Evolutionary conservation across 2,329 filamentous ascomycete species (phyloP).

Genomic region (Aureobasidium sp.): DNA sequence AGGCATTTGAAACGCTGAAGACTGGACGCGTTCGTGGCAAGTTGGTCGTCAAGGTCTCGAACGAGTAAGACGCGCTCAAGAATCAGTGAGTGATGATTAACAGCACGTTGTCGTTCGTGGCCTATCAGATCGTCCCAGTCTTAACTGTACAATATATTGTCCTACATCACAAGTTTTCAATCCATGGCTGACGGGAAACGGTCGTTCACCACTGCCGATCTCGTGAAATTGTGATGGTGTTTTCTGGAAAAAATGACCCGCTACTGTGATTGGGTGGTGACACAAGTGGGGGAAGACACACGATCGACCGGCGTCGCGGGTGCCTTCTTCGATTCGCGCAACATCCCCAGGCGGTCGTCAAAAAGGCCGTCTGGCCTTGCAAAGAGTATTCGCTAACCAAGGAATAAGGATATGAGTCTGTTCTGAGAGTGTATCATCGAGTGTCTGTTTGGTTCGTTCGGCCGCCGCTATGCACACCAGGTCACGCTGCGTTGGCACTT

Average conservation of each 20-base stretch:
- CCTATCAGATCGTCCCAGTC: neutral
- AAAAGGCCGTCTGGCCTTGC: constrained; percentile 1
- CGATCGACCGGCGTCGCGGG: neutral
- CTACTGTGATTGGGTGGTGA: neutral
- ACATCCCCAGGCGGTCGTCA: neutral
- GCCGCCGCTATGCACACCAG: neutral
- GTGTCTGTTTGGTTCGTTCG: neutral
- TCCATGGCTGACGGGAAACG: neutral
- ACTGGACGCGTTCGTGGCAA: constrained; percentile 52
- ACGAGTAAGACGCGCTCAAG: neutral
- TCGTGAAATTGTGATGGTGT: neutral
- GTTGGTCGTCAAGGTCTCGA: constrained; percentile 39
- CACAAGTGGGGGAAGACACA: neutral
- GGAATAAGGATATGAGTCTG: neutral
- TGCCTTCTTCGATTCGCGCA: neutral
- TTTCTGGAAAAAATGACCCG: neutral
- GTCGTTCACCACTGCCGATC: neutral
- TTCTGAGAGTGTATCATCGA: neutral
- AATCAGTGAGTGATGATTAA: neutral
- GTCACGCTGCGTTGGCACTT: constrained; percentile 14
- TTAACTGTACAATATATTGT: neutral
- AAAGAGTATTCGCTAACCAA: neutral
- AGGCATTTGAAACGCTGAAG: constrained; percentile 54
- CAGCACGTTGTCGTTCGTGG: neutral
- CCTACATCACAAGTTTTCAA: neutral